Conservation (phyloP, 805 yeast genomes). For the Zygoascus biomembranicola region DNA sequence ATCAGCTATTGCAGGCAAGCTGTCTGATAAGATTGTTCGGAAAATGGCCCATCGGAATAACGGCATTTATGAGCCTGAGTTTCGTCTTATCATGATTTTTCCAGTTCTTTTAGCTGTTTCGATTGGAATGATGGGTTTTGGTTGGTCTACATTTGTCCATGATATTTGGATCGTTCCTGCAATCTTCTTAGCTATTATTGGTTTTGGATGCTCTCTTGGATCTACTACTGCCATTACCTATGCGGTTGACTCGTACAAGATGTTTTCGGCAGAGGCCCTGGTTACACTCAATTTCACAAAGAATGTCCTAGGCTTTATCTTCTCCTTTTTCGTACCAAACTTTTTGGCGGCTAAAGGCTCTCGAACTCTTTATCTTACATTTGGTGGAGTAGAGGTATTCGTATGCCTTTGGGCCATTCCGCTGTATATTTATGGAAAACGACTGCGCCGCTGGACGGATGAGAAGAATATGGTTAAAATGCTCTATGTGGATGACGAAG, state of each 20-base stretch:
- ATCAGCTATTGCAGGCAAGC: conserved; percentile 43
- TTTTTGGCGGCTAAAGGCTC: conserved; percentile 37
- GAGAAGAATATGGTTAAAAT: conserved; percentile 34
- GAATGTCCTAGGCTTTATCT: conserved; percentile 46
- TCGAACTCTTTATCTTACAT: conserved; percentile 41
- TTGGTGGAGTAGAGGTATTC: conserved; percentile 43
- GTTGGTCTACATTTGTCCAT: conserved; percentile 44
- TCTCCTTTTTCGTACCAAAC: conserved; percentile 47
- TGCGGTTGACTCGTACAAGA: conserved; percentile 48
- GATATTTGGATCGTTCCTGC: conserved; percentile 53
- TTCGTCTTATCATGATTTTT: conserved; percentile 44
- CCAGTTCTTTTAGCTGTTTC: conserved; percentile 39
- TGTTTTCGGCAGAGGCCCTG: conserved; percentile 50
- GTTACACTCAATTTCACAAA: conserved; percentile 49
- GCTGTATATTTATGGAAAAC: conserved; percentile 47
- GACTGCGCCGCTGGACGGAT: conserved; percentile 44
- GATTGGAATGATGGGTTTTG: conserved; percentile 54
- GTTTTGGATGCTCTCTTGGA: conserved; percentile 54
- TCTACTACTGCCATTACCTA: conserved; percentile 56
- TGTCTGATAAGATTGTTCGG: conserved; percentile 43
- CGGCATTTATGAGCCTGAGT: conserved; percentile 59
- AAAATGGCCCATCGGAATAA: conserved; percentile 36
- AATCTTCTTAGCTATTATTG: conserved; percentile 45
- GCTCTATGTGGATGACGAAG: conserved; percentile 30
- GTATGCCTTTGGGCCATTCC: conserved; percentile 44